phyloP scores from a whole-genome alignment of 441 rosid species.

The Adansonia madagascariensis region DNA sequence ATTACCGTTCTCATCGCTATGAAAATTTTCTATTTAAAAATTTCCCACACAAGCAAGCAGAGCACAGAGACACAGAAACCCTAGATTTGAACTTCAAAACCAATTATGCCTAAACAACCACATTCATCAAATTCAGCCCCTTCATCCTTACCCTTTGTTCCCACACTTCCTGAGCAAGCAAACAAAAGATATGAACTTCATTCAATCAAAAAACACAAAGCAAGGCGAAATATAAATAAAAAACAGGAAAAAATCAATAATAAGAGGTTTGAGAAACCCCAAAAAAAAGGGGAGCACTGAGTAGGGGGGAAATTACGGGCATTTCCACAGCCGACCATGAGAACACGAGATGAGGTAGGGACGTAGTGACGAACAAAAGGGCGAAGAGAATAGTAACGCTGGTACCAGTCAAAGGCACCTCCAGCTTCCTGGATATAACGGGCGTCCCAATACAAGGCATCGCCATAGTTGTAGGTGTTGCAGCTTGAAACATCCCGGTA shows the following conservation, averaged over 20 bases:
- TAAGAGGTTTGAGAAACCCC: background rate
- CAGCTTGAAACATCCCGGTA: conserved; percentile 70
- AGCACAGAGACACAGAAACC: background rate
- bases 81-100: conserved; percentile 12
- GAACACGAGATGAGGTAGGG: conserved; percentile 69
- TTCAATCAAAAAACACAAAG: background rate
- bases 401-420: conserved; percentile 87
- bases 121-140: background rate
- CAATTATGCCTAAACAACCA: too few species aligned
- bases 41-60: background rate
- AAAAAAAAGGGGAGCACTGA: conserved; percentile 1
- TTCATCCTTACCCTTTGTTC: background rate
- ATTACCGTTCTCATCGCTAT: too few species aligned
- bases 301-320: conserved; percentile 57
- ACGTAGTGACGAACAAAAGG: conserved; percentile 70
- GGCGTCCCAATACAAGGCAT: conserved; percentile 85
- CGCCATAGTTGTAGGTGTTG: conserved; percentile 87
- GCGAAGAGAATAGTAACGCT: conserved; percentile 85
- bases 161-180: background rate
- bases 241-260: background rate
- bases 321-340: conserved; percentile 97
- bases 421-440: conserved; percentile 69
- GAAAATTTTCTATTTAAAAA: background rate
- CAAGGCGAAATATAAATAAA: background rate
- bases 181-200: conserved; percentile 4